Conservation (phyloP, 192 early-diverging fungal species). For the Entrophospora sp. region DNA sequence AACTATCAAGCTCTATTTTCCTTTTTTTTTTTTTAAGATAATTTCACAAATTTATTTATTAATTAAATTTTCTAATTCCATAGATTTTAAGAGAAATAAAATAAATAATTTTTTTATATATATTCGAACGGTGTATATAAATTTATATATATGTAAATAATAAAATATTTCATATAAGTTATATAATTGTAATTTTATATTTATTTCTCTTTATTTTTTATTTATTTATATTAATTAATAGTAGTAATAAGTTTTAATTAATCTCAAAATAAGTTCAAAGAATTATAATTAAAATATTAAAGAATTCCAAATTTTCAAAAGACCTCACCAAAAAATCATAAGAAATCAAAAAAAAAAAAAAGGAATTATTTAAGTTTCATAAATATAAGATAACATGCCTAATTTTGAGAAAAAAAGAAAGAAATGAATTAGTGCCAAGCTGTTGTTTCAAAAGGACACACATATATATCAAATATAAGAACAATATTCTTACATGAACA, state of each 20-base stretch:
- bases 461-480: too few relatives aligned
- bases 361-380: conserved; percentile 34
- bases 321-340: too few relatives aligned
- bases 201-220: neutral
- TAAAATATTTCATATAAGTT: neutral
- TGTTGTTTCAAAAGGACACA: too few relatives aligned
- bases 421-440: too few relatives aligned
- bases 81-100: conserved; percentile 3
- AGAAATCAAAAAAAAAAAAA: too few relatives aligned
- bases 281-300: too few relatives aligned
- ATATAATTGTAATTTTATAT: neutral
- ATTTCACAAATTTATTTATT: conserved; percentile 24
- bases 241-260: neutral
- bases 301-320: too few relatives aligned
- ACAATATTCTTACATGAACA: conserved; percentile 42
- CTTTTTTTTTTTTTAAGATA: neutral
- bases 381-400: conserved; percentile 40
- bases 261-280: too few relatives aligned
- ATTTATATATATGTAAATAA: neutral
- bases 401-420: too few relatives aligned
- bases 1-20: conserved; percentile 10
- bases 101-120: neutral
- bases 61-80: conserved; percentile 10
- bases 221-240: neutral
- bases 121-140: neutral